phyloP scores from a whole-genome alignment of 257 asterid species.

The Plectranthus barbatus region DNA sequence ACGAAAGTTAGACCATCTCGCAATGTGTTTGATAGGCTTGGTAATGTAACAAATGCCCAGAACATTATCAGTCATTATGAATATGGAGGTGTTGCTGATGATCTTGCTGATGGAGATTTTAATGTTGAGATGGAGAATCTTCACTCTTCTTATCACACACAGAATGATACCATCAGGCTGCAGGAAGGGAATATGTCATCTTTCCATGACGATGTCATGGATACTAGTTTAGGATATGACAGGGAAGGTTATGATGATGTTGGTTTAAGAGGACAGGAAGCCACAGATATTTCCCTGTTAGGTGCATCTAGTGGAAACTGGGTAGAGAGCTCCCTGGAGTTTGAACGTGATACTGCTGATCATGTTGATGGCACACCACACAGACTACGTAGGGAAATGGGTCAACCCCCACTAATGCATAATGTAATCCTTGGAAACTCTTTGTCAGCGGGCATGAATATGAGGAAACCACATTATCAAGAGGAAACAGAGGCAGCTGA shows the following conservation, averaged over 20 bases:
- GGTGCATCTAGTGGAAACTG: conserved; percentile 32
- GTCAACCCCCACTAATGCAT: conserved; percentile 25
- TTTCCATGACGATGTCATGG: conserved; percentile 30
- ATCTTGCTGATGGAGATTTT: conserved; percentile 30
- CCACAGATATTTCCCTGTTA: conserved; percentile 19
- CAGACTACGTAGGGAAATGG: conserved; percentile 25
- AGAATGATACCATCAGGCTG: conserved; percentile 23
- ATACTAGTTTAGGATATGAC: conserved; percentile 38
- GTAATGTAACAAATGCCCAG: conserved; percentile 37
- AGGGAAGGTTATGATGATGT: conserved; percentile 33
- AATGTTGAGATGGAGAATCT: conserved; percentile 24
- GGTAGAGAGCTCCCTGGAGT: conserved; percentile 29
- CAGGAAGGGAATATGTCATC: conserved; percentile 26
- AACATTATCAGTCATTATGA: conserved; percentile 32
- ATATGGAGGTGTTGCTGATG: conserved; percentile 34
- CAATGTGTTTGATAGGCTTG: conserved; percentile 89
- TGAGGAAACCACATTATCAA: conserved; percentile 42
- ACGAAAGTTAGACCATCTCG: conserved; percentile 45
- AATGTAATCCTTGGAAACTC: conserved; percentile 25
- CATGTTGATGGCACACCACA: conserved; percentile 30
- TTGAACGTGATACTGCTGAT: conserved; percentile 21
- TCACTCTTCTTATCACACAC: conserved; percentile 28
- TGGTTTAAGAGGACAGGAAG: conserved; percentile 26
- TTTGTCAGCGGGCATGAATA: conserved; percentile 28
- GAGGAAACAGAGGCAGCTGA: conserved; percentile 30